phyloP scores from a whole-genome alignment of 257 asterid genomes.

The Solanum chmielewskii region DNA sequence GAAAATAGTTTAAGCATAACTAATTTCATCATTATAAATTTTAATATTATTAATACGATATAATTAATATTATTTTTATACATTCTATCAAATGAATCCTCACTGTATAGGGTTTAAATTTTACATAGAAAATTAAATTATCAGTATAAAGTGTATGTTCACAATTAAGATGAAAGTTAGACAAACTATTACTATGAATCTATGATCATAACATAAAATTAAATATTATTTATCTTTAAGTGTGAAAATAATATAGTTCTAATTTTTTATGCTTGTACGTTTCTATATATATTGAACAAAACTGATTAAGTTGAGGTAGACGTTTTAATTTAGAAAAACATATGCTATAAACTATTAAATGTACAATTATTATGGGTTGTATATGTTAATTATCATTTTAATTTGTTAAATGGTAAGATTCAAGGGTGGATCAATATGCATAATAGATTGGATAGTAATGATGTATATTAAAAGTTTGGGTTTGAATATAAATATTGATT shows the following conservation, averaged over 20 bases:
- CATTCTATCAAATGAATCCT: rapidly evolving
- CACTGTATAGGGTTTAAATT: too few species aligned
- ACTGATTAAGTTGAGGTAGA: not conserved
- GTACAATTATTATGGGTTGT: too few species aligned
- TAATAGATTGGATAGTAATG: not conserved
- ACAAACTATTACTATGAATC: not conserved
- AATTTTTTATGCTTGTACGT: not conserved
- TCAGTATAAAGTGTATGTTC: not conserved
- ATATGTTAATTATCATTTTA: not conserved
- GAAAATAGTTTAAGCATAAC: not conserved
- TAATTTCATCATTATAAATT: not conserved
- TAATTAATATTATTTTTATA: too few species aligned
- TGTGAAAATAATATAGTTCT: too few species aligned
- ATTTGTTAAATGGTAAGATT: not conserved
- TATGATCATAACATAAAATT: too few species aligned
- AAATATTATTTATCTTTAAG: too few species aligned
- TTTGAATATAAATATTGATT: too few species aligned
- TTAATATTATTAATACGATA: too few species aligned
- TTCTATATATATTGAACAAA: not conserved
- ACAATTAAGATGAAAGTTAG: not conserved
- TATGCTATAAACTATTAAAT: not conserved
- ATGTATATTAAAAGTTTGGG: too few species aligned
- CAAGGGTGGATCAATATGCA: not conserved
- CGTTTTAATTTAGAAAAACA: not conserved
- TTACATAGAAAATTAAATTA: too few species aligned